phyloP scores from a whole-genome alignment of 1,284 basidiomycete species.

The Ceratobasidium sp. region DNA sequence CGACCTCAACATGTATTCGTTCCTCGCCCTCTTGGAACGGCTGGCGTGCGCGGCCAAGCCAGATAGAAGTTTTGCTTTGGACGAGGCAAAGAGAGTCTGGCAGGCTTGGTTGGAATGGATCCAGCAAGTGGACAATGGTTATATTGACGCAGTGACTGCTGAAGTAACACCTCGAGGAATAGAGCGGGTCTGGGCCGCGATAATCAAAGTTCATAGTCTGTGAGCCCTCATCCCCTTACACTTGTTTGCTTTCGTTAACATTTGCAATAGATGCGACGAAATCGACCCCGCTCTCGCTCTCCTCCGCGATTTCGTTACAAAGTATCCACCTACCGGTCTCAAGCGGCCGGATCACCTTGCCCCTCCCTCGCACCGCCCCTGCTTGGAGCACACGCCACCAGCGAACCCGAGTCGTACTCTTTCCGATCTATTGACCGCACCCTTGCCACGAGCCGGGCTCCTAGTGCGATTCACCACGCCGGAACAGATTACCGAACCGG shows the following conservation, averaged over 20 bases:
- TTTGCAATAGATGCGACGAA: conserved; percentile 57
- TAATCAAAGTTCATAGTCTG: conserved; percentile 67
- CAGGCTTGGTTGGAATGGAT: conserved; percentile 68
- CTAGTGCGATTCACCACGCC: conserved; percentile 45
- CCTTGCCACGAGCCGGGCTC: conserved; percentile 36
- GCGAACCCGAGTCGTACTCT: conserved; percentile 12
- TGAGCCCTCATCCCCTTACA: conserved; percentile 53
- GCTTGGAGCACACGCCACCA: conserved; percentile 34
- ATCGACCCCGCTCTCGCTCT: conserved; percentile 61
- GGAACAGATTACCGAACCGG: conserved; percentile 43
- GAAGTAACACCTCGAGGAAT: conserved; percentile 56
- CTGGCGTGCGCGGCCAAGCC: conserved; percentile 54
- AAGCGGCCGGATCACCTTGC: conserved; percentile 20
- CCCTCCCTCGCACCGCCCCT: conserved; percentile 37
- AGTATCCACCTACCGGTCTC: conserved; percentile 61
- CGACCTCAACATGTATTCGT: conserved; percentile 62
- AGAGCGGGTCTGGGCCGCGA: conserved; percentile 69
- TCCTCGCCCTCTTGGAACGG: conserved; percentile 71
- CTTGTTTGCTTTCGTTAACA: not conserved
- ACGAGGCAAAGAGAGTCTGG: conserved; percentile 59
- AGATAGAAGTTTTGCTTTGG: conserved; percentile 53
- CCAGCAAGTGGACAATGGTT: conserved; percentile 53
- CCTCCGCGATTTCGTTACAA: conserved; percentile 62
- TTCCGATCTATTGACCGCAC: conserved; percentile 29
- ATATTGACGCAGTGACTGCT: conserved; percentile 46